A percentile compares a stretch with the other conserved stretches of the same genome.
These are phyloP conservation scores for Pulicaria dysenterica DNA, from an alignment of 129 eudicot species.

Conservation along the genomic window DNA sequence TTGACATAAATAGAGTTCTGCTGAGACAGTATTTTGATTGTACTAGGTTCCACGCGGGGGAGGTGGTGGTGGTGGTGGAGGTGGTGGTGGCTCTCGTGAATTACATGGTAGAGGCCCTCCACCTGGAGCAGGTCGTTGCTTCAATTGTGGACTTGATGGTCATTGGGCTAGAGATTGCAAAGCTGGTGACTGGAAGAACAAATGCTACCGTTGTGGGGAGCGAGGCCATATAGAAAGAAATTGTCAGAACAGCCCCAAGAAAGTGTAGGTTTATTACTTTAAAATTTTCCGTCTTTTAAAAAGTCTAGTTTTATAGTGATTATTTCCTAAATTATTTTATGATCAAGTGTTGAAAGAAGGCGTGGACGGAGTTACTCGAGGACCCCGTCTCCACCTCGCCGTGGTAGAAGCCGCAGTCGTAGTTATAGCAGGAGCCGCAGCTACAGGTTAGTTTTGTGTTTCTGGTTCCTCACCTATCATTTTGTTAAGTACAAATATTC, in stretches of 20 bases:
- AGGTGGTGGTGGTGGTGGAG: conserved; percentile 39
- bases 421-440: conserved; percentile 81
- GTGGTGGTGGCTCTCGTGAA: conserved; percentile 71
- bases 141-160: conserved; percentile 92
- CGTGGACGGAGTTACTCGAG: conserved; percentile 82
- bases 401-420: conserved; percentile 65
- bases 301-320: background rate
- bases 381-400: conserved; percentile 77
- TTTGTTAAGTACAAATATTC: no score
- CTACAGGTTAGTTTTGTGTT: conserved; percentile 50
- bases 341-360: conserved; percentile 31
- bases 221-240: conserved; percentile 84
- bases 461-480: background rate
- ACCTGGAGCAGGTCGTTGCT: conserved; percentile 93
- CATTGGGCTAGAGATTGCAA: conserved; percentile 96
- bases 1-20: background rate
- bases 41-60: conserved; percentile 71
- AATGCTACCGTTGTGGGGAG: conserved; percentile 91
- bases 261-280: conserved; percentile 44
- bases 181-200: conserved; percentile 97
- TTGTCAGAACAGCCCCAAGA: conserved; percentile 90
- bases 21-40: conserved; percentile 11
- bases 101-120: conserved; percentile 81
- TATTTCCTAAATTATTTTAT: background rate
- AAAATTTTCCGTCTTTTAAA: background rate